These are phyloP conservation scores for Penicillium sp. DNA, from an alignment of 2,329 filamentous ascomycete genomes.

Conservation along the genomic window DNA sequence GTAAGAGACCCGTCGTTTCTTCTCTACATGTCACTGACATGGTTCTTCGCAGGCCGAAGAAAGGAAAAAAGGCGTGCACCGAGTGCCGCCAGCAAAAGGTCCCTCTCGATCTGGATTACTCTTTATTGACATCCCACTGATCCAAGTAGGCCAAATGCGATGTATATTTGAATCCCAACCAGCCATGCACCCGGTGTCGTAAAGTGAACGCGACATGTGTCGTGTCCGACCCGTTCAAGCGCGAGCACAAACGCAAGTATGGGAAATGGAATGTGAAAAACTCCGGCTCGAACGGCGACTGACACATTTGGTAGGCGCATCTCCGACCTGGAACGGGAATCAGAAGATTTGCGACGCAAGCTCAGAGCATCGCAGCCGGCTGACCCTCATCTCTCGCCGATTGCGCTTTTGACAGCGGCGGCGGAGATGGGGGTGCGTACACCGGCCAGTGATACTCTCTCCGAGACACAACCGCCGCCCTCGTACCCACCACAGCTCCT, in stretches of 20 bases:
- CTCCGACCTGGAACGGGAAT: slow-evolving; percentile 39
- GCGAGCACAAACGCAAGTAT: slow-evolving; percentile 44
- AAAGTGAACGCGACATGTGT: slow-evolving; percentile 38
- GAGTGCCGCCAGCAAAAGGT: slow-evolving; percentile 48
- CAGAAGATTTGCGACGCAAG: slow-evolving; percentile 36
- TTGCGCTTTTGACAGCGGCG: slow-evolving; percentile 30
- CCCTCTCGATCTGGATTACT: background rate
- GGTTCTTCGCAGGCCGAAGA: slow-evolving; percentile 19
- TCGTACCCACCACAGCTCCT: slow-evolving; percentile 23
- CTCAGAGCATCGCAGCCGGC: slow-evolving; percentile 28
- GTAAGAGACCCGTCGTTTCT: slow-evolving; percentile 6
- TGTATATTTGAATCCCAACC: slow-evolving; percentile 34
- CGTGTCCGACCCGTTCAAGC: slow-evolving; percentile 44
- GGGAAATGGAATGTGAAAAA: slow-evolving; percentile 8
- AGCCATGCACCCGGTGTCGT: slow-evolving; percentile 40
- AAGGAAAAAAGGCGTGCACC: slow-evolving; percentile 43
- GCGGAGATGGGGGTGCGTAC: slow-evolving; percentile 31
- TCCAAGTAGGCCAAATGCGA: slow-evolving; percentile 39
- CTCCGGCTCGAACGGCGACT: background rate
- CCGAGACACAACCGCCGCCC: slow-evolving; percentile 5
- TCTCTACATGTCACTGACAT: slow-evolving; percentile 11
- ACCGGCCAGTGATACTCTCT: slow-evolving; percentile 4
- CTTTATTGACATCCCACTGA: background rate
- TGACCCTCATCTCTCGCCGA: slow-evolving; percentile 22
- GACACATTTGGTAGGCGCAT: slow-evolving; percentile 27